Evolutionary conservation across 2,329 filamentous ascomycete species (phyloP).

Genomic region (Colletotrichum tanaceti): DNA sequence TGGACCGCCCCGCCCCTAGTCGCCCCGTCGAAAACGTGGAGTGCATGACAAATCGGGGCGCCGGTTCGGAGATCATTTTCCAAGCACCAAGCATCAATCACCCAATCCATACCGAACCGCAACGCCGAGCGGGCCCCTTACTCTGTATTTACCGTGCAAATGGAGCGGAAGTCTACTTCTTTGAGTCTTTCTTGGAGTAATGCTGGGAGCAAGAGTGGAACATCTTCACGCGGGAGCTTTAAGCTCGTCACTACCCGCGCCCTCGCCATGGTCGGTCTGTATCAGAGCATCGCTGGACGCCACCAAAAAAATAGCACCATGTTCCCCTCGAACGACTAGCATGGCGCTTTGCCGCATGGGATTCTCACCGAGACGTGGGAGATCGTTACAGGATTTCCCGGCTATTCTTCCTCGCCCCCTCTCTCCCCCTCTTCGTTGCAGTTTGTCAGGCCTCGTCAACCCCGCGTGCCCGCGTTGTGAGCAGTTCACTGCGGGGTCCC

Average conservation of each 20-base stretch:
- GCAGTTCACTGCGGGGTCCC: constrained; percentile 9
- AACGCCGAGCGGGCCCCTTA: neutral
- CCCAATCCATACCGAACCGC: no score
- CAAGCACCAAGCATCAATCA: no score
- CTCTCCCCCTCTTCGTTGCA: neutral
- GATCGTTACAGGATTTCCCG: constrained; percentile 1
- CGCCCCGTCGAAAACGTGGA: constrained; percentile 18
- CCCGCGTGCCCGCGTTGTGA: constrained; percentile 14
- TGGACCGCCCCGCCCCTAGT: neutral
- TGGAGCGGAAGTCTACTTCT: no score
- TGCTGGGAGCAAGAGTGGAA: no score
- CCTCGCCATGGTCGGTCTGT: neutral
- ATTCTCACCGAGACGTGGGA: neutral
- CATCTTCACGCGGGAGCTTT: no score
- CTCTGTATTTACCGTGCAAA: no score
- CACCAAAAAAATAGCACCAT: neutral
- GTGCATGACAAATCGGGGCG: constrained; percentile 37
- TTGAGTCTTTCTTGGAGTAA: no score
- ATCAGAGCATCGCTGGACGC: neutral
- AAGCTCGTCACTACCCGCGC: no score
- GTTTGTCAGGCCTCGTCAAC: neutral
- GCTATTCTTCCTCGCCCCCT: no score
- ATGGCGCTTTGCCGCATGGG: neutral
- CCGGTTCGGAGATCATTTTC: constrained; percentile 27
- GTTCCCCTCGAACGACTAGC: no score